Evolutionary conservation across 352 stramenopile species (phyloP), one percentile per base, ranked within the genome.

Genomic region (Globisporangium nunn): DNA sequence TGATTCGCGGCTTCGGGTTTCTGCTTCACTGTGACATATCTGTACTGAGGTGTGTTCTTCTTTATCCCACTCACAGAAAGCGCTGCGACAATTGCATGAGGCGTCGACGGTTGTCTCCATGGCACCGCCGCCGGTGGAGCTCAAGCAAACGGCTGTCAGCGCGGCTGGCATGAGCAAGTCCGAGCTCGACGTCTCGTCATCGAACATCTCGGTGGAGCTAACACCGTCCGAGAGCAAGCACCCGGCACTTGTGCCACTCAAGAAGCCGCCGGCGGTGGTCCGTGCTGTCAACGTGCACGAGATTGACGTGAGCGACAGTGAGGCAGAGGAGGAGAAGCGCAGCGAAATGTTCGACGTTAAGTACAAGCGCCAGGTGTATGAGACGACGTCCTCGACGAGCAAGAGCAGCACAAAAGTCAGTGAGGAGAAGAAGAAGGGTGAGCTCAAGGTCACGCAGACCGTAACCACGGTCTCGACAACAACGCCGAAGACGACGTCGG

Each of bases 31-130:
- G 23, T 23, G 23, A 23, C 23, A 1, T 23, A 23, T 23, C 23
- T 23, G 23, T 23, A 23, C 23, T 23, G 23, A 23, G 23, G 23
- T 23, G 4, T 51, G 29, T 31, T 17, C 4, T 18, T 35, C 1
- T 45, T 12, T 30, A 3, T 29, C 4, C 12, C 17, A 40, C 12
- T 1, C 54, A 50, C 44, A 87, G 63, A 66, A 67, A 5, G 29
- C 71, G 3, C 52, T 88, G 4, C 67, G 70, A 31, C 66, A 62
- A 30, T 46, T 85, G 41, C 75, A 84, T 40, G 77, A 90, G 56
- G 75, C 70, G 12, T 63, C 68, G n/a, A 77, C 74, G 6, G 60
- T 84, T 10, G 68, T 86, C 35, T 65, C 86, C 0, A 56, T 84
- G 7, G 71, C 77, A 23, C 41, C 66, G 15, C 59, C 64, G 29